Percentiles rank a stretch among this genome's conserved stretches.
Evolutionary conservation across 306 rosid genomes (phyloP).

Genomic region (Herpetospermum pedunculosum): DNA sequence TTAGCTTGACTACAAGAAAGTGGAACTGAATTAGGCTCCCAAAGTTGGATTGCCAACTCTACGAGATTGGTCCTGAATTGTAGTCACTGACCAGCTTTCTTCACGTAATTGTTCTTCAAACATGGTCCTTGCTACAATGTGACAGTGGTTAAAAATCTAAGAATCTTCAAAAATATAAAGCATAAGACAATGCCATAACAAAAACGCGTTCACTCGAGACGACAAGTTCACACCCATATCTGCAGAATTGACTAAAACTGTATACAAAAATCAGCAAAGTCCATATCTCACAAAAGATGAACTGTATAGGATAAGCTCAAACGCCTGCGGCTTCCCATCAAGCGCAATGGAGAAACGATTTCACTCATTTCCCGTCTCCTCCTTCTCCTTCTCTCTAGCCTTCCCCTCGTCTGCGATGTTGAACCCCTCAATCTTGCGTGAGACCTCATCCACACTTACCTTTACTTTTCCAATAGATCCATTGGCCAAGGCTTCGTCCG

Average conservation of each 20-base stretch:
- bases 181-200: not conserved
- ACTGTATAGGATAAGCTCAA: constrained; percentile 3
- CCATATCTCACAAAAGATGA: constrained; percentile 9
- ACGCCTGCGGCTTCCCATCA: not conserved
- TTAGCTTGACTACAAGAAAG: not conserved
- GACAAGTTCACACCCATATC: constrained; percentile 8
- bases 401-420: constrained; percentile 55
- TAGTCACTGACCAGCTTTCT: not conserved
- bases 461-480: constrained; percentile 49
- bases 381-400: constrained; percentile 39
- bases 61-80: not conserved
- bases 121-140: not conserved
- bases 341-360: constrained; percentile 1
- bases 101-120: not conserved
- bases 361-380: constrained; percentile 50
- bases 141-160: not conserved
- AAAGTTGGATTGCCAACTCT: not conserved
- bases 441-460: constrained; percentile 53
- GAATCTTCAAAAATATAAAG: not conserved
- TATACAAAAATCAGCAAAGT: constrained; percentile 18
- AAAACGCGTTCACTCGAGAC: not conserved
- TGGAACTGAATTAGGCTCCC: not conserved
- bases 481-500: constrained; percentile 36
- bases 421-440: constrained; percentile 74
- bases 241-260: constrained; percentile 24